Evolutionary conservation across 2,329 filamentous ascomycete genomes (phyloP).

Genomic region (Cytospora mali): DNA sequence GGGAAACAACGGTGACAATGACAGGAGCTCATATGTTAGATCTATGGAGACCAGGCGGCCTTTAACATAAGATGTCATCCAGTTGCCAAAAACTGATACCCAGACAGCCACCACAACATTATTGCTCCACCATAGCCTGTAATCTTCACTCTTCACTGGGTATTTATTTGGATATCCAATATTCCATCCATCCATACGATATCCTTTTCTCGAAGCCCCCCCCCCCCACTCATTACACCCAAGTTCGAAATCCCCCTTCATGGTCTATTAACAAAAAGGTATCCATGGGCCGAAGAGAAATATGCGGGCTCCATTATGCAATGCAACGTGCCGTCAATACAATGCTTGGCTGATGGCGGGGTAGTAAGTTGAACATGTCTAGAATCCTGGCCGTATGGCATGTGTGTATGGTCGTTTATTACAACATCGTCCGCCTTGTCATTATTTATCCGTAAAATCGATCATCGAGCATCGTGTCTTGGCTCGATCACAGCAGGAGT

Average conservation of each 20-base stretch:
- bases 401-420: not conserved
- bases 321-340: not conserved
- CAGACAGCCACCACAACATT: constrained; percentile 1
- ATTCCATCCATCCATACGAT: not conserved
- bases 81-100: constrained; percentile 15
- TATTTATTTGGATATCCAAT: not conserved
- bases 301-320: not conserved
- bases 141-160: not conserved
- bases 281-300: not conserved
- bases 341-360: not conserved
- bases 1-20: not conserved
- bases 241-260: not conserved
- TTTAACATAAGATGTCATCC: not conserved
- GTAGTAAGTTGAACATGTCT: not conserved
- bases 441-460: not conserved
- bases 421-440: not conserved
- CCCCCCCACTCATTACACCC: not conserved
- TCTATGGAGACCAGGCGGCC: constrained; percentile 3
- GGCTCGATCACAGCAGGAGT: constrained; percentile 47
- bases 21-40: not conserved
- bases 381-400: not conserved
- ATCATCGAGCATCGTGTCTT: not conserved
- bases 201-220: not conserved
- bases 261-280: not conserved
- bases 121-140: not conserved